phyloP scores from a whole-genome alignment of 2,329 filamentous ascomycete species.

The Diaporthe capsici region DNA sequence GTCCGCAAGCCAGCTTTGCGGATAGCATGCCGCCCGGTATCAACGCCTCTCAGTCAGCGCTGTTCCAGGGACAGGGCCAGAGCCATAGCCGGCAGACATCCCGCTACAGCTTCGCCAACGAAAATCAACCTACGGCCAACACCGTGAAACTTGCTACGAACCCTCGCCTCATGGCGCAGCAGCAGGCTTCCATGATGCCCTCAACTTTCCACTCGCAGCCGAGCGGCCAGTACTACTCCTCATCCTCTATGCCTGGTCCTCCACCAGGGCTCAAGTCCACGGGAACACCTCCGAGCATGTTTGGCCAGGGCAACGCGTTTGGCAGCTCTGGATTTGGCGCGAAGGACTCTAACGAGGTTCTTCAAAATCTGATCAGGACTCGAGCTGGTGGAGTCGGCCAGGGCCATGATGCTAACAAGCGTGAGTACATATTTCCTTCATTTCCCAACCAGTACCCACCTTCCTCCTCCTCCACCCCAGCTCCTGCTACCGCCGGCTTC shows the following conservation, averaged over 20 bases:
- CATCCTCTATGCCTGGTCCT: constrained; percentile 87
- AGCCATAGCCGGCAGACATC: constrained; percentile 88
- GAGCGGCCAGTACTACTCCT: constrained; percentile 80
- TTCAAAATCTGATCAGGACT: constrained; percentile 85
- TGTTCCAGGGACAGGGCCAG: constrained; percentile 67
- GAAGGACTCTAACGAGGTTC: constrained; percentile 82
- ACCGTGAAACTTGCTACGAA: constrained; percentile 84
- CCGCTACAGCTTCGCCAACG: constrained; percentile 89
- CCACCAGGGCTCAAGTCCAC: constrained; percentile 96
- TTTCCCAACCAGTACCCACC: constrained; percentile 89
- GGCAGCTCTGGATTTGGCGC: constrained; percentile 78
- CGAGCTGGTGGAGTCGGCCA: constrained; percentile 77
- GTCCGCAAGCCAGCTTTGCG: constrained; percentile 70
- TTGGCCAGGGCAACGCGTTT: constrained; percentile 89
- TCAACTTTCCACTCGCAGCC: constrained; percentile 71
- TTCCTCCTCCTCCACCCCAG: constrained; percentile 84
- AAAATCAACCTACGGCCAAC: constrained; percentile 73
- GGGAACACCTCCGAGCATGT: constrained; percentile 94
- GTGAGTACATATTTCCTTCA: constrained; percentile 98
- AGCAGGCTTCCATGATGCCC: constrained; percentile 91
- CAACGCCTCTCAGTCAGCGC: constrained; percentile 63
- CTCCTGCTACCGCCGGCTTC: constrained; percentile 87
- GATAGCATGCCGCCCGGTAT: constrained; percentile 74
- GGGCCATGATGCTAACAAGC: constrained; percentile 90
- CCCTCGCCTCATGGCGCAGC: constrained; percentile 80